These are phyloP conservation scores for Cenchrus purpureus DNA, from an alignment of 176 grass and related monocot species.

Conservation along the genomic window DNA sequence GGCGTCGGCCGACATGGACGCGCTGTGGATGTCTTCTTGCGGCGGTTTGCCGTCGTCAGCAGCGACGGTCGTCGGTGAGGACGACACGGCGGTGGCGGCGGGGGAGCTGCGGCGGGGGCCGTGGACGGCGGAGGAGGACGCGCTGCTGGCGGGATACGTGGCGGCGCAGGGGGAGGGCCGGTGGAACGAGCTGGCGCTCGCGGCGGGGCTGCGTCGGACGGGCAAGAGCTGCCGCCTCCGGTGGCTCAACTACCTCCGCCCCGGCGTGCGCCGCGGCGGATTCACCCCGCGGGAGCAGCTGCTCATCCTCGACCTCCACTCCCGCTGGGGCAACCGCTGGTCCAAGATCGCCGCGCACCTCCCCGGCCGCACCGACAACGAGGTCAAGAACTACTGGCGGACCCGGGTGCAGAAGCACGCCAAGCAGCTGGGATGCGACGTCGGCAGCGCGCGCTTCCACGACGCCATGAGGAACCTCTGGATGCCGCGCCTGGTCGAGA, in stretches of 20 bases:
- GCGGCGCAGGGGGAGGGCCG: conserved; percentile 63
- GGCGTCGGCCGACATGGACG: conserved; percentile 5
- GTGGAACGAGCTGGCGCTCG: conserved; percentile 79
- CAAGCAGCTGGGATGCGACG: conserved; percentile 76
- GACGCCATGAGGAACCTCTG: conserved; percentile 72
- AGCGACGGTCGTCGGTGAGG: neutral
- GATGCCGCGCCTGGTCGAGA: conserved; percentile 83
- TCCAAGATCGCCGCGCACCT: conserved; percentile 75
- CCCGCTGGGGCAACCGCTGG: conserved; percentile 95
- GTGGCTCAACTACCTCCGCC: conserved; percentile 95
- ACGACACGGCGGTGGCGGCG: neutral
- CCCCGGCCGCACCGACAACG: conserved; percentile 82
- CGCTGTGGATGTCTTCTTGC: neutral
- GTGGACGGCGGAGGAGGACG: conserved; percentile 85
- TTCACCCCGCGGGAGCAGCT: conserved; percentile 87
- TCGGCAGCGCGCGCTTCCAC: conserved; percentile 70
- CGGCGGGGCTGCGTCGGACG: conserved; percentile 65
- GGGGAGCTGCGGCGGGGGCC: conserved; percentile 52
- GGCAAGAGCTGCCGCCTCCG: conserved; percentile 92
- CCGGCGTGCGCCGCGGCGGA: conserved; percentile 80
- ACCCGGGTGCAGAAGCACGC: conserved; percentile 90
- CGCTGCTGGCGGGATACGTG: conserved; percentile 56
- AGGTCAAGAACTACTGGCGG: conserved; percentile 96
- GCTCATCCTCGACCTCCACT: conserved; percentile 91
- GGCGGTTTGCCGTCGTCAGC: neutral